These are phyloP conservation scores for Oryza brachyantha DNA, from an alignment of 176 grass and related monocot genomes.

Conservation along the genomic window DNA sequence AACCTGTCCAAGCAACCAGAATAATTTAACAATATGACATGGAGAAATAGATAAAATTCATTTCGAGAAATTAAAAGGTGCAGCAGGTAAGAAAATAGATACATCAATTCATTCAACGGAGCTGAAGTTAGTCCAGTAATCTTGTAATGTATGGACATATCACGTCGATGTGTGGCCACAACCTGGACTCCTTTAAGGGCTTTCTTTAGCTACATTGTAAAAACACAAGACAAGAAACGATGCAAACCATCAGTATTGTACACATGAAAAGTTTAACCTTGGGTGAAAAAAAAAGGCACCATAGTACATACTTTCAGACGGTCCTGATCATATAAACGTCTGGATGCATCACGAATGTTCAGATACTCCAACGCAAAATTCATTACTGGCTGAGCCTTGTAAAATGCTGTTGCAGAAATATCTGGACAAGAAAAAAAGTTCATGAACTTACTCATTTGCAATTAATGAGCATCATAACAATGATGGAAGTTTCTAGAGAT, in stretches of 20 bases:
- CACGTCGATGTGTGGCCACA: conserved; percentile 45
- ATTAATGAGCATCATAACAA: neutral
- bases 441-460: neutral
- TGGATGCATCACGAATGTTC: conserved; percentile 35
- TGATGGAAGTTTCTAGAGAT: neutral
- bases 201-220: conserved; percentile 61
- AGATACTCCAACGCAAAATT: conserved; percentile 46
- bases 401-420: conserved; percentile 80
- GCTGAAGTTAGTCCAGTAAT: conserved; percentile 51
- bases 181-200: conserved; percentile 64
- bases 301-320: conserved; percentile 39
- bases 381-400: conserved; percentile 45
- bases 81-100: neutral
- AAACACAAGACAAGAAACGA: neutral
- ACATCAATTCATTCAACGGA: conserved; percentile 53
- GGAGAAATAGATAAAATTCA: neutral
- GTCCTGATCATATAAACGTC: conserved; percentile 42
- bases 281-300: neutral
- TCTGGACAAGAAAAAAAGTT: conserved; percentile 35
- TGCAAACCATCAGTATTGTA: neutral
- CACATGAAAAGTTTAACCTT: neutral
- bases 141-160: conserved; percentile 49
- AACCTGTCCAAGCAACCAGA: conserved; percentile 41
- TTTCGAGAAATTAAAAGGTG: neutral
- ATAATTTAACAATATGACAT: neutral